A percentile compares a stretch with the other conserved stretches of the same genome.
Evolutionary conservation across 768 basidiomycete genomes (phyloP).

Genomic region (Mycena filopes): DNA sequence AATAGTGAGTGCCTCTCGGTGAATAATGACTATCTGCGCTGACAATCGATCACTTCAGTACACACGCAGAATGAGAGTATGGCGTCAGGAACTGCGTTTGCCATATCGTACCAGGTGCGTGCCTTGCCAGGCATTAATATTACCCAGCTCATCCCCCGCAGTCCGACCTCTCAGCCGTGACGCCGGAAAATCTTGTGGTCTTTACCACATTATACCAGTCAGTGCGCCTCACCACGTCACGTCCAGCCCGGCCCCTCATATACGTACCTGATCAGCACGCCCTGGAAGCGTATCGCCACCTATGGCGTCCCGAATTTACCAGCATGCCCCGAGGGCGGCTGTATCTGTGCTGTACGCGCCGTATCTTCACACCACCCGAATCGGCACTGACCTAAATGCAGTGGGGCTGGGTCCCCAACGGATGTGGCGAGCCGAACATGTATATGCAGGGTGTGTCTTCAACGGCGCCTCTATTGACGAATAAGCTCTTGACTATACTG

Average conservation of each 20-base stretch:
- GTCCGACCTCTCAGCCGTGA: constrained; percentile 53
- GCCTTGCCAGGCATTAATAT: not conserved
- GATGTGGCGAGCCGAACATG: constrained; percentile 58
- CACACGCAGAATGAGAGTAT: constrained; percentile 57
- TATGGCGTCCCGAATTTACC: constrained; percentile 55
- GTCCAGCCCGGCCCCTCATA: not conserved
- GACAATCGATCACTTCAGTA: no score
- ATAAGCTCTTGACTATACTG: no score
- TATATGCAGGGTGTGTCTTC: constrained; percentile 48
- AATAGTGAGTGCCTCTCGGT: constrained; percentile 51
- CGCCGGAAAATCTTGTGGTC: constrained; percentile 54
- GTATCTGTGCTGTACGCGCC: constrained; percentile 54
- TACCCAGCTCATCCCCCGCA: constrained; percentile 19
- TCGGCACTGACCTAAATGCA: constrained; percentile 24
- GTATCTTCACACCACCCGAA: not conserved
- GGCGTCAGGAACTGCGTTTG: constrained; percentile 59
- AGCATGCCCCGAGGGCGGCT: constrained; percentile 54
- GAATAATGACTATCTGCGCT: no score
- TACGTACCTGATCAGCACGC: constrained; percentile 43
- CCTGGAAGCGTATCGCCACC: constrained; percentile 55
- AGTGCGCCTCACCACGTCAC: constrained; percentile 12
- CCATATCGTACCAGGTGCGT: constrained; percentile 52
- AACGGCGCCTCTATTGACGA: no score
- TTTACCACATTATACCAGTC: constrained; percentile 54
- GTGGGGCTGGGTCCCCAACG: constrained; percentile 56